Evolutionary conservation across 345 rosid genomes (phyloP), one percentile per base, ranked within the genome.

Genomic region (Populus alba): DNA sequence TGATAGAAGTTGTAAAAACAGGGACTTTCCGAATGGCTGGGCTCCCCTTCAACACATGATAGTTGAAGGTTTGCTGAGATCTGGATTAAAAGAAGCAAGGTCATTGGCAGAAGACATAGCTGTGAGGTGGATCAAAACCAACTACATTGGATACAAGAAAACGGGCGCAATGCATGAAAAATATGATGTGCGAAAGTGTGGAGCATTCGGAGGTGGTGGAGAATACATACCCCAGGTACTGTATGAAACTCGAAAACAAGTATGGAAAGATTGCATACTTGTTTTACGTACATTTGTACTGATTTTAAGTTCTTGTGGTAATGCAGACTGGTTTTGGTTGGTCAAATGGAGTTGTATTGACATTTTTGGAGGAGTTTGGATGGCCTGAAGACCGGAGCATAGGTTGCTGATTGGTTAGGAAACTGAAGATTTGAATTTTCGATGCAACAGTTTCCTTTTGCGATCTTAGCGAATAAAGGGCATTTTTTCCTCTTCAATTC

Each of bases 1-100:
- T 8, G 25, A 45, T 29, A 29, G 8, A 31, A 74, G 29, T 55
- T 65, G 23, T 35, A 25, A 62, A 25, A 75, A 68, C 84, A 96
- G 98, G 98, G 99, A 96, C 82, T 91, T 72, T 80, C 98, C 97
- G 16, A 96, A 92, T 41, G 98, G 98, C 49, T 96, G 98, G 99
- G 91, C 98, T 2, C 97, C 99, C 6, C 84, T 90, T 33, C 97
- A 96, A 57, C 98, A 87, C 80, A 78, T 89, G 88, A 90, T 94
- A 63, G 92, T 87, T 62, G 95, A 91, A 82, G 98, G 98, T 33
- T 84, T 95, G 12, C 80, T 82, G 17, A 87, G 85, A 77, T 92
- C 99, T 0, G 80, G 78, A 73, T 72, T 82, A 68, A 47, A 71
- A 18, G 88, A 91, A 73, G 95, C 97, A 65, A 88, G 79, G 73